phyloP scores from a whole-genome alignment of 2,329 filamentous ascomycete genomes.

The Colletotrichum falcatum region DNA sequence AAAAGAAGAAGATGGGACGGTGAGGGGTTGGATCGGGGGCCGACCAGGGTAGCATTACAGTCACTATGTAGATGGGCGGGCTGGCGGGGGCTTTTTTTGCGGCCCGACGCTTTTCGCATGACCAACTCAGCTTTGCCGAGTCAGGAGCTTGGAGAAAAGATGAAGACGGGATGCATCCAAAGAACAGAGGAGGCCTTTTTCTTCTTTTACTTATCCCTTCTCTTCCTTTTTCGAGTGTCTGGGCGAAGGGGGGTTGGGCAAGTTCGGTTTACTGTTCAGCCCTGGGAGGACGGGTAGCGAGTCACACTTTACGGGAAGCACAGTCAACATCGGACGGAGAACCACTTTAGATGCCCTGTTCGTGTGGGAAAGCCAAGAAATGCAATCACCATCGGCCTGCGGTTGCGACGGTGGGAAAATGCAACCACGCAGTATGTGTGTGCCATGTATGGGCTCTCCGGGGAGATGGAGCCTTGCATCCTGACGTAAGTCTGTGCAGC shows the following conservation, averaged over 20 bases:
- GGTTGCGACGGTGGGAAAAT: slow-evolving; percentile 12
- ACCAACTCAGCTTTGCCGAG: not conserved
- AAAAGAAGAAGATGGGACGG: slow-evolving; percentile 15
- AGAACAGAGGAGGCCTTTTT: not conserved
- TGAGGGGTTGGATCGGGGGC: slow-evolving; percentile 18
- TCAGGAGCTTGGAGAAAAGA: not conserved
- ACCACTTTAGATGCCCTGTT: slow-evolving; percentile 9
- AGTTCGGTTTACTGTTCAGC: no score
- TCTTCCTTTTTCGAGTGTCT: not conserved
- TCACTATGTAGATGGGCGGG: not conserved
- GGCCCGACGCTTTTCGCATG: not conserved
- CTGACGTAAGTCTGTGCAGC: slow-evolving; percentile 6
- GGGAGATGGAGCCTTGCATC: slow-evolving; percentile 11
- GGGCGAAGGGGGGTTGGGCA: not conserved
- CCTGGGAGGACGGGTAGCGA: not conserved
- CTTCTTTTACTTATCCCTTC: not conserved
- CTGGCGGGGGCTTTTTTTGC: not conserved
- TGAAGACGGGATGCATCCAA: not conserved
- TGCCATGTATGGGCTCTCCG: no score
- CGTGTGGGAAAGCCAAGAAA: slow-evolving; percentile 6
- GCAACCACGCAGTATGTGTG: no score
- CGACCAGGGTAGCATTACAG: not conserved
- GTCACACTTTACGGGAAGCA: not conserved
- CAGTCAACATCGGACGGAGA: slow-evolving; percentile 2
- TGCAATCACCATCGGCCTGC: not conserved